Percentiles rank a stretch among this genome's conserved stretches.
Conservation (phyloP, 306 rosid species). For the barrel medic (Medicago truncatula) region DNA sequence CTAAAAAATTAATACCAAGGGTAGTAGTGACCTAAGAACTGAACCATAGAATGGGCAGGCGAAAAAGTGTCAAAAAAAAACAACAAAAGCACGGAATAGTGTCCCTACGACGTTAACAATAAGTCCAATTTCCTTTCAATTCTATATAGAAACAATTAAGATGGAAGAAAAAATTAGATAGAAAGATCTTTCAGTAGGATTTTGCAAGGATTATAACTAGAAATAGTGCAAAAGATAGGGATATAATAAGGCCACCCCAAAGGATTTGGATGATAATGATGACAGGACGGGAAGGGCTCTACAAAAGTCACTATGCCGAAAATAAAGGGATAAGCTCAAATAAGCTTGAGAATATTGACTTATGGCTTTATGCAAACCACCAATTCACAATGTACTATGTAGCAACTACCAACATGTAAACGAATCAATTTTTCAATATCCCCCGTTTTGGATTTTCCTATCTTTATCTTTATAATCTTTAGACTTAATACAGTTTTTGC, state of each 20-base stretch:
- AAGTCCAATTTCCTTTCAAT: constrained; percentile 19
- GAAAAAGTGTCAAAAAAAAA: constrained; percentile 22
- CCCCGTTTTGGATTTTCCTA: constrained; percentile 28
- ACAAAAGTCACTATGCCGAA: constrained; percentile 33
- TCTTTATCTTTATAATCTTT: background rate
- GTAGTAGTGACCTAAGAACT: constrained; percentile 34
- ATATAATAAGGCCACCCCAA: constrained; percentile 13
- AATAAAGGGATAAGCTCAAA: constrained; percentile 32
- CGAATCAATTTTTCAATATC: constrained; percentile 13
- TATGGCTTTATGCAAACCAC: constrained; percentile 34
- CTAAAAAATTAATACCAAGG: no score
- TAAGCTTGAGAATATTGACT: constrained; percentile 50
- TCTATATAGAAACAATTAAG: background rate
- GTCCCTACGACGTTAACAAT: constrained; percentile 37
- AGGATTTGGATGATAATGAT: constrained; percentile 37
- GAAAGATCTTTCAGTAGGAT: constrained; percentile 42
- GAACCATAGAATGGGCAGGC: background rate
- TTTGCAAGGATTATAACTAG: constrained; percentile 39
- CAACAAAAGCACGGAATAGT: background rate
- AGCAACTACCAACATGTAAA: background rate
- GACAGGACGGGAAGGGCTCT: constrained; percentile 31
- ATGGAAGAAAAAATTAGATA: constrained; percentile 9
- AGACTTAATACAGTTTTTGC: no score
- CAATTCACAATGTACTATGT: background rate
- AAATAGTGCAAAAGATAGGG: constrained; percentile 9